Evolutionary conservation across 2,329 filamentous ascomycete species (phyloP).

Genomic region (Cercospora sp.): DNA sequence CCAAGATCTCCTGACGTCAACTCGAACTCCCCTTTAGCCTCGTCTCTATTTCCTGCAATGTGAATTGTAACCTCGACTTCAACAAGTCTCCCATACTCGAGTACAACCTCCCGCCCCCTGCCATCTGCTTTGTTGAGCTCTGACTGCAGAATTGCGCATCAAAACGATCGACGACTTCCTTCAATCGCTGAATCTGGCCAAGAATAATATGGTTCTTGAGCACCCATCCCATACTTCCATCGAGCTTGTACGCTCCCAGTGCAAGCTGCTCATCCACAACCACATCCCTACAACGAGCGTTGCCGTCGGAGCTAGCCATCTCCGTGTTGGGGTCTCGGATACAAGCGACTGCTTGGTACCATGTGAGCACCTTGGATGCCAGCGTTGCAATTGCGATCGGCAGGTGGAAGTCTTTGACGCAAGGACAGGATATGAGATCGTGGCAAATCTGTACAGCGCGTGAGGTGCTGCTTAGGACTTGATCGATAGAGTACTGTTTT

Average conservation of each 20-base stretch:
- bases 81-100: constrained; percentile 14
- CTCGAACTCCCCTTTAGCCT: constrained; percentile 10
- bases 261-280: constrained; percentile 21
- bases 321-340: constrained; percentile 17
- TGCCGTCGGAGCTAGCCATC: not conserved
- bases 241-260: constrained; percentile 20
- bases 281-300: constrained; percentile 10
- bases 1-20: constrained; percentile 3
- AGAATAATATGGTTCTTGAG: constrained; percentile 26
- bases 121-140: not conserved
- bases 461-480: constrained; percentile 20
- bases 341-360: constrained; percentile 24
- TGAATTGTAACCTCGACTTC: constrained; percentile 19
- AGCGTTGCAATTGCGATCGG: constrained; percentile 19
- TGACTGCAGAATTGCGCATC: constrained; percentile 14
- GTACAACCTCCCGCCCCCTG: constrained; percentile 15
- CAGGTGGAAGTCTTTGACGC: constrained; percentile 24
- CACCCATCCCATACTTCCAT: constrained; percentile 21
- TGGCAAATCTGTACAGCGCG: constrained; percentile 22
- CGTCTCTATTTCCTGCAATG: constrained; percentile 18
- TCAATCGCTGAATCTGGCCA: constrained; percentile 24
- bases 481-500: constrained; percentile 21
- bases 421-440: constrained; percentile 22
- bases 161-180: constrained; percentile 15
- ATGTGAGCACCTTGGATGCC: constrained; percentile 22